phyloP scores from a whole-genome alignment of 306 rosid species.

The Vigna hirtella region DNA sequence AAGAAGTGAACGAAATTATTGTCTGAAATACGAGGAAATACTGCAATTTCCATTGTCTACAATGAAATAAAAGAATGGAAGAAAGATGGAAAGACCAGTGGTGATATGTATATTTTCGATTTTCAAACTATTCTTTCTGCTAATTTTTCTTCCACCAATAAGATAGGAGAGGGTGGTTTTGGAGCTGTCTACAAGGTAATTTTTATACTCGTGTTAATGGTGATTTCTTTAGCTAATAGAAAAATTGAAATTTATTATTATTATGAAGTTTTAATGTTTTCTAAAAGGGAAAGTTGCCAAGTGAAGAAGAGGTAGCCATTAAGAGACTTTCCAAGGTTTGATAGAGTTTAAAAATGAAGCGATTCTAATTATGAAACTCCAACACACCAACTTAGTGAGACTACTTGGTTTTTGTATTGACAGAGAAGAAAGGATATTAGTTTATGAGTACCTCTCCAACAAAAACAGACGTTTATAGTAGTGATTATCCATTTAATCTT shows the following conservation, averaged over 20 bases:
- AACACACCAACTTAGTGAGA: slow-evolving; percentile 32
- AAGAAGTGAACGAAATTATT: neutral
- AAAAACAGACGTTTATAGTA: neutral
- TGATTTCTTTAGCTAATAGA: too few species aligned
- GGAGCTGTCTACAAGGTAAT: neutral
- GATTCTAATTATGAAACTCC: neutral
- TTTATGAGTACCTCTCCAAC: neutral
- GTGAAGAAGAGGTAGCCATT: slow-evolving; percentile 50
- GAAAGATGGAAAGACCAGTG: neutral
- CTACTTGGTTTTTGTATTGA: slow-evolving; percentile 7
- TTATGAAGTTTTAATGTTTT: too few species aligned
- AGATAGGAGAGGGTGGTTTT: slow-evolving; percentile 4
- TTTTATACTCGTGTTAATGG: too few species aligned
- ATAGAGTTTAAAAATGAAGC: slow-evolving; percentile 17
- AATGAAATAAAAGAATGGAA: neutral
- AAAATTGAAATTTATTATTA: too few species aligned
- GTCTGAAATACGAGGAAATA: neutral
- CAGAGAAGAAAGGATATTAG: slow-evolving; percentile 31
- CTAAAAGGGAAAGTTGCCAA: neutral
- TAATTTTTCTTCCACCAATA: slow-evolving; percentile 8
- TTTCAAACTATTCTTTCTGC: slow-evolving; percentile 29
- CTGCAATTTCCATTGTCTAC: neutral
- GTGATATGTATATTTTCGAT: slow-evolving; percentile 18
- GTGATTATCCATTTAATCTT: neutral
- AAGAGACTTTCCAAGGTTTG: slow-evolving; percentile 44